Evolutionary conservation across 345 rosid species (phyloP).

Genomic region (Erodium maritimum): DNA sequence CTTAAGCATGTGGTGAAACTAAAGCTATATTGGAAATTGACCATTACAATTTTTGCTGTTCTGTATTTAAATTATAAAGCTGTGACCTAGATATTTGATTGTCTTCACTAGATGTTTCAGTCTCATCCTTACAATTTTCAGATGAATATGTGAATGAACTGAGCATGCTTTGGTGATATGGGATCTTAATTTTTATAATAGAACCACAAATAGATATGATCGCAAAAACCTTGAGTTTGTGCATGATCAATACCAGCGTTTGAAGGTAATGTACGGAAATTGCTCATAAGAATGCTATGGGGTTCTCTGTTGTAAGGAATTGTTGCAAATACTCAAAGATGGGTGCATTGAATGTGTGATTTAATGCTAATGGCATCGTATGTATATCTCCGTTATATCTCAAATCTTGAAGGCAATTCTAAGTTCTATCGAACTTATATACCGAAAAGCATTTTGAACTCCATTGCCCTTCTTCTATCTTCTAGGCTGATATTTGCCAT

Average conservation of each 20-base stretch:
- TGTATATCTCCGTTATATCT: neutral
- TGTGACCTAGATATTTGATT: too few species aligned
- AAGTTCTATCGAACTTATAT: neutral
- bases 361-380: neutral
- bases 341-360: neutral
- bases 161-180: too few species aligned
- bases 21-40: too few species aligned
- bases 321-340: neutral
- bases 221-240: neutral
- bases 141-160: neutral
- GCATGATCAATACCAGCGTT: neutral
- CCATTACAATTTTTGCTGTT: too few species aligned
- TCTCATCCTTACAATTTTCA: neutral
- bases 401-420: neutral
- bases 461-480: neutral
- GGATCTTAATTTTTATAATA: neutral
- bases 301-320: neutral
- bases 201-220: neutral
- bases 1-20: neutral
- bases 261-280: too few species aligned
- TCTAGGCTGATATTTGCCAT: slow-evolving; percentile 29
- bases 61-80: too few species aligned
- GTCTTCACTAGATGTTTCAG: too few species aligned
- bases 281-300: neutral
- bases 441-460: neutral